Evolutionary conservation across 306 rosid species (phyloP), one percentile per base, ranked within the genome.

Genomic region (Rosa lucieae): DNA sequence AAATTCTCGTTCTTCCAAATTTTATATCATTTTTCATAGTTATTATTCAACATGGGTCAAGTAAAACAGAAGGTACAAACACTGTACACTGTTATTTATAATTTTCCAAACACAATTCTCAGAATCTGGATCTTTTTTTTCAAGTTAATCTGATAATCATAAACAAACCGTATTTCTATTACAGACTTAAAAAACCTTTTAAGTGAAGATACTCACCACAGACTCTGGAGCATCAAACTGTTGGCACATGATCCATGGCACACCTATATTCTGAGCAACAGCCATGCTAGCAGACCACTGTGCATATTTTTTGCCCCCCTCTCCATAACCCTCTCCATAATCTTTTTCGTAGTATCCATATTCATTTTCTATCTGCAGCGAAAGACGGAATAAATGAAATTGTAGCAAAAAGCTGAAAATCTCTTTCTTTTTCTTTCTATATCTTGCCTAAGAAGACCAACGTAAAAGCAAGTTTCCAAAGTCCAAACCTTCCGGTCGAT

Each of bases 231-330:
- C 97, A 88, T 94, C 98, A 83, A 78, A 92, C 80, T 92, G 98
- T 76, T 92, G 98, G 86, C 98, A 94, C 98, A 94, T 92, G 75
- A 92, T 90, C 98, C 97, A 92, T 78, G 97, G 97, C 76, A 92
- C 94, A 8, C 97, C 92, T n/a, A 70, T 88, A 80, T 94, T 90
- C 78, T 90, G 97, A 77, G 97, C 84, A 76, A 94, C 93, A 67
- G 98, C 98, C 97, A 90, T 92, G 75, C 82, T 88, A 82, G 98
- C 98, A 81, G 97, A 92, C 97, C 98, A 94, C 87, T 80, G 55
- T 42, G 97, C 94, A 86, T 94, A 92, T 77, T 86, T 81, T 85
- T 92, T 89, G 55, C 98, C 98, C 18, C 84, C 97, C 39, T 92
- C 97, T 84, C 93, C 92, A 77, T 94, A 94, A 65, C 84, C 97